Conservation (phyloP, 352 stramenopile genomes). For the Phytopythium oedochilum region DNA sequence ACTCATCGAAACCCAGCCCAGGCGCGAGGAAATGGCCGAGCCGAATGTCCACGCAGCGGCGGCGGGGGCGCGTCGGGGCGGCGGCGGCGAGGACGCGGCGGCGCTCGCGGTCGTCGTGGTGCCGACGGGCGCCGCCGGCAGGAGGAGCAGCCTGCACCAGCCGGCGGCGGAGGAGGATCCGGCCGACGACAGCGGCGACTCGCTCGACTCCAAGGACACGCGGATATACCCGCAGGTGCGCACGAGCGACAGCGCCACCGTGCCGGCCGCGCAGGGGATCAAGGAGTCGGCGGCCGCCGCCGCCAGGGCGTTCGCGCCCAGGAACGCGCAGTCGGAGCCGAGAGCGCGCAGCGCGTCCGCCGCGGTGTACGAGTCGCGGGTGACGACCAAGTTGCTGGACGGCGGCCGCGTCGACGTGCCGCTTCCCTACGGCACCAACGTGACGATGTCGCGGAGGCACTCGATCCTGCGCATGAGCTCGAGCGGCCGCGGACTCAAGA, state of each 20-base stretch:
- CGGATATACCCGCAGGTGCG: neutral
- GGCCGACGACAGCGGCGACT: slow-evolving; percentile 4
- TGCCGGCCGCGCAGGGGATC: neutral
- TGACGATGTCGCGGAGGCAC: slow-evolving; percentile 26
- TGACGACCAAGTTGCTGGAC: slow-evolving; percentile 3
- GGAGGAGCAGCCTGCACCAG: slow-evolving; percentile 5
- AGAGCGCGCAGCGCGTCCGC: slow-evolving; percentile 16
- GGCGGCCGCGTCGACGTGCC: slow-evolving; percentile 6
- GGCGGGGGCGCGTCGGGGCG: neutral
- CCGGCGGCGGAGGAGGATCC: slow-evolving; percentile 31
- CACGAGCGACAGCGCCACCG: neutral
- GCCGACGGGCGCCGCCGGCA: neutral
- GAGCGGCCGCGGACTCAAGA: slow-evolving; percentile 32
- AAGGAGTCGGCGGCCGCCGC: neutral
- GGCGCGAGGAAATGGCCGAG: neutral
- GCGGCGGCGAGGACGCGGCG: neutral
- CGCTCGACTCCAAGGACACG: neutral
- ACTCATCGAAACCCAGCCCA: neutral
- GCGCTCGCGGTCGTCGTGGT: neutral
- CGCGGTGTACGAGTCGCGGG: slow-evolving; percentile 6
- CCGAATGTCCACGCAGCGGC: neutral
- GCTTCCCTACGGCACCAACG: slow-evolving; percentile 23
- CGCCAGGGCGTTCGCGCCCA: neutral
- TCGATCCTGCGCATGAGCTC: slow-evolving; percentile 70
- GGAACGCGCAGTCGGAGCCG: slow-evolving; percentile 10